A percentile compares a stretch with the other conserved stretches of the same genome.
phyloP scores from a whole-genome alignment of 306 rosid genomes.

The Ochetophila trinervis region DNA sequence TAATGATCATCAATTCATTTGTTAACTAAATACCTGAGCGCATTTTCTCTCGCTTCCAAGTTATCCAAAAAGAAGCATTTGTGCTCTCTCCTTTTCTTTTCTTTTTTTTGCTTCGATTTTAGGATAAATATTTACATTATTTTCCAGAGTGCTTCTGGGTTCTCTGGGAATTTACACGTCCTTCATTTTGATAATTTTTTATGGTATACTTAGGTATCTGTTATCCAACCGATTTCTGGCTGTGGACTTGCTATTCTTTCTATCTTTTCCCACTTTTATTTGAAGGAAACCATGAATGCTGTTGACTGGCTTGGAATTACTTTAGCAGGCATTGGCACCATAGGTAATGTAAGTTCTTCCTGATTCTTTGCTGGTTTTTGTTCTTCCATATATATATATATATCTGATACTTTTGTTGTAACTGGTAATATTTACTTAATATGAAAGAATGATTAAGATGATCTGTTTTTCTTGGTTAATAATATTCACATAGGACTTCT shows the following conservation, averaged over 20 bases:
- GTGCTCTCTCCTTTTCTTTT: no score
- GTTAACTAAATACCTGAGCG: no score
- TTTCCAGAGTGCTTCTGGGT: background rate
- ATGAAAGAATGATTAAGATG: no score
- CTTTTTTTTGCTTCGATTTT: no score
- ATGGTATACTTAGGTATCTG: conserved; percentile 67
- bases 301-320: conserved; percentile 93
- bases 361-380: conserved; percentile 6
- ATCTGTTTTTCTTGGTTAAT: background rate
- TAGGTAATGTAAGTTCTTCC: conserved; percentile 78
- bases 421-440: background rate
- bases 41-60: no score
- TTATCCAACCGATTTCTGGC: conserved; percentile 96
- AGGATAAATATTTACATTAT: background rate
- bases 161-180: background rate
- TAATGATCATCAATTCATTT: no score
- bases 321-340: conserved; percentile 92
- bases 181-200: conserved; percentile 16
- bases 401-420: background rate
- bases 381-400: background rate
- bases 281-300: conserved; percentile 88
- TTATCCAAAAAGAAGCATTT: no score
- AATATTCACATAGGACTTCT: background rate
- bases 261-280: conserved; percentile 90
- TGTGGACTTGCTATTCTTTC: conserved; percentile 96